phyloP scores from a whole-genome alignment of 257 asterid genomes.

The Verbascum thapsus region DNA sequence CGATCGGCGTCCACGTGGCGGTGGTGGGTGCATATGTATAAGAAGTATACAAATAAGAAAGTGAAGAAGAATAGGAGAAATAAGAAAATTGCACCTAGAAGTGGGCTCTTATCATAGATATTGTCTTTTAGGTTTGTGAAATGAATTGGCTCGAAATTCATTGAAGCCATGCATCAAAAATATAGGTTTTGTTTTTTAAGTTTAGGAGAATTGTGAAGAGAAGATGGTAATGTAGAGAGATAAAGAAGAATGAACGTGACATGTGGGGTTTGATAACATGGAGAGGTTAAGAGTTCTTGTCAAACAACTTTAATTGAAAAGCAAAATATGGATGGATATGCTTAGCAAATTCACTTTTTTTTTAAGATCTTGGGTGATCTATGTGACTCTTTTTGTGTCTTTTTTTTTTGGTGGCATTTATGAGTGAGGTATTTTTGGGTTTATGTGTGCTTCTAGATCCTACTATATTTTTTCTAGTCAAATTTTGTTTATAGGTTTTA shows the following conservation, averaged over 20 bases:
- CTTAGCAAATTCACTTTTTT: slow-evolving; percentile 1
- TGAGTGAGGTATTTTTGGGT: no score
- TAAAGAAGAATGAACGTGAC: background rate
- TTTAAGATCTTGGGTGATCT: background rate
- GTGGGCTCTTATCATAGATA: slow-evolving; percentile 31
- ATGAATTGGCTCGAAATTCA: slow-evolving; percentile 34
- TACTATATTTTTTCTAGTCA: no score
- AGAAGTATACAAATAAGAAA: slow-evolving; percentile 36
- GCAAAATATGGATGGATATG: slow-evolving; percentile 22
- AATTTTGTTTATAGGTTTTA: no score
- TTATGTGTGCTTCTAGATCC: no score
- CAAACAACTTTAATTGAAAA: slow-evolving; percentile 19
- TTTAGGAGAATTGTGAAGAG: background rate
- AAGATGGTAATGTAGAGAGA: background rate
- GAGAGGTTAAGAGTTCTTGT: background rate
- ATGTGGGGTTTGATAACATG: slow-evolving; percentile 10
- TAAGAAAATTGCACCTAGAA: slow-evolving; percentile 36
- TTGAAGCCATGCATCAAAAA: slow-evolving; percentile 39
- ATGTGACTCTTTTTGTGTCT: background rate
- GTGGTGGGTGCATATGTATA: slow-evolving; percentile 37
- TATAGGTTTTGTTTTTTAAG: background rate
- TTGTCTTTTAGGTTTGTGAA: slow-evolving; percentile 31
- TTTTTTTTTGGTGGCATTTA: no score
- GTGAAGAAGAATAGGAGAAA: slow-evolving; percentile 34
- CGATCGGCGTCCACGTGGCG: slow-evolving; percentile 16